Percentiles rank a stretch among this genome's conserved stretches.
These are phyloP conservation scores for Sporothrix schenckii DNA, from an alignment of 2,329 filamentous ascomycete species.

Conservation along the genomic window DNA sequence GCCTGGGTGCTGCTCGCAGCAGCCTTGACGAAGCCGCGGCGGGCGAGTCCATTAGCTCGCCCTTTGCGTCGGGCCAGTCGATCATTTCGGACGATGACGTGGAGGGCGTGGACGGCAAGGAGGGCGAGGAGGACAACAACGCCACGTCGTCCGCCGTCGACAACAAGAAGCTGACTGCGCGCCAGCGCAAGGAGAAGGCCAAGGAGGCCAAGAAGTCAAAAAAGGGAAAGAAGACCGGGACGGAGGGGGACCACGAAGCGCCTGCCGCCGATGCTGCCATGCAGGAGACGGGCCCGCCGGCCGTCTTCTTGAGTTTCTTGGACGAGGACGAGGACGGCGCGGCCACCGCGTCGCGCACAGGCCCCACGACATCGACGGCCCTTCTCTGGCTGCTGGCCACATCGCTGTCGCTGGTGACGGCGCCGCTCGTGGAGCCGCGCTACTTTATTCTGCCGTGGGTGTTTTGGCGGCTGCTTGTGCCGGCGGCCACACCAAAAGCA, in stretches of 20 bases:
- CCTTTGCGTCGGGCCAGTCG: slow-evolving; percentile 25
- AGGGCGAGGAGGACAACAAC: not conserved
- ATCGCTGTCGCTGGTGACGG: slow-evolving; percentile 77
- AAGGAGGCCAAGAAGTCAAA: slow-evolving; percentile 14
- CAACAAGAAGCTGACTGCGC: slow-evolving; percentile 7
- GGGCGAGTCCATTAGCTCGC: slow-evolving; percentile 32
- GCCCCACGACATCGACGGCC: slow-evolving; percentile 54
- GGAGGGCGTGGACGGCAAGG: not conserved
- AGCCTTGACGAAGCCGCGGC: not conserved
- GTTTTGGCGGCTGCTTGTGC: slow-evolving; percentile 83
- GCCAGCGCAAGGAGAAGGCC: slow-evolving; percentile 7
- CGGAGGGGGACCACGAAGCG: not conserved
- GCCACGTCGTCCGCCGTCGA: not conserved
- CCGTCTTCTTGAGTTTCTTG: slow-evolving; percentile 34
- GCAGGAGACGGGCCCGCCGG: not conserved
- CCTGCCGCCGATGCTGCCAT: not conserved
- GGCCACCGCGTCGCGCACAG: slow-evolving; percentile 39
- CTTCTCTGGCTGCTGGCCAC: slow-evolving; percentile 69
- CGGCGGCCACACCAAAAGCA: slow-evolving; percentile 44
- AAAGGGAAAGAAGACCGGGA: slow-evolving; percentile 4
- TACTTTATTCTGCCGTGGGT: slow-evolving; percentile 97
- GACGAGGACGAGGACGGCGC: slow-evolving; percentile 37
- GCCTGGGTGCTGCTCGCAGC: slow-evolving; percentile 39
- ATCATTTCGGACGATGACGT: not conserved
- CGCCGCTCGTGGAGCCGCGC: slow-evolving; percentile 89